phyloP scores from a whole-genome alignment of 2,329 filamentous ascomycete genomes.

The Chrysoporthe puriensis region DNA sequence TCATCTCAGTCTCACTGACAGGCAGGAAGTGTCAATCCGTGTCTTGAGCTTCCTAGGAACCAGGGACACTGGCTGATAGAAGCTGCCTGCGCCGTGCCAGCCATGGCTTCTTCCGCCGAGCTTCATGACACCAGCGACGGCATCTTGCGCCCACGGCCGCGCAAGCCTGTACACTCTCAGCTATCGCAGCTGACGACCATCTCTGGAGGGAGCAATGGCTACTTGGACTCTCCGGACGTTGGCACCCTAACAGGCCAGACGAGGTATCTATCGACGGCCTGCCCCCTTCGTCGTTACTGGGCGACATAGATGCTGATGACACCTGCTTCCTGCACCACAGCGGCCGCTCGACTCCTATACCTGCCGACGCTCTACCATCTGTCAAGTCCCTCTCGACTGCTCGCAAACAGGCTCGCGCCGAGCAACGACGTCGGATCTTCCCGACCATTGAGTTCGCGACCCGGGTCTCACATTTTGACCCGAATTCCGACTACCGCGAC shows the following conservation, averaged over 20 bases:
- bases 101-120: conserved; percentile 38
- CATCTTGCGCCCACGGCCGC: conserved; percentile 53
- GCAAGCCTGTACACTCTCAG: conserved; percentile 54
- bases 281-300: neutral
- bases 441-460: conserved; percentile 90
- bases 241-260: conserved; percentile 48
- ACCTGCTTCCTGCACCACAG: conserved; percentile 48
- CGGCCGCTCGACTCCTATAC: conserved; percentile 80
- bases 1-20: no score
- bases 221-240: conserved; percentile 40
- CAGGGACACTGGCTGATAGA: neutral
- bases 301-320: conserved; percentile 18
- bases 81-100: neutral
- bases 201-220: conserved; percentile 41
- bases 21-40: neutral
- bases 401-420: conserved; percentile 79
- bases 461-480: conserved; percentile 94
- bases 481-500: conserved; percentile 86
- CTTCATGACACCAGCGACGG: conserved; percentile 41
- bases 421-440: conserved; percentile 83
- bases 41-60: neutral
- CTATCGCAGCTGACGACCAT: conserved; percentile 46
- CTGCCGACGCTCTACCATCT: conserved; percentile 91
- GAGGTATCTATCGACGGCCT: conserved; percentile 42
- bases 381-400: conserved; percentile 83